A percentile compares a stretch with the other conserved stretches of the same genome.
These are phyloP conservation scores for Taphrina wiesneri DNA, from an alignment of 1,139 yeast genomes.

Conservation along the genomic window DNA sequence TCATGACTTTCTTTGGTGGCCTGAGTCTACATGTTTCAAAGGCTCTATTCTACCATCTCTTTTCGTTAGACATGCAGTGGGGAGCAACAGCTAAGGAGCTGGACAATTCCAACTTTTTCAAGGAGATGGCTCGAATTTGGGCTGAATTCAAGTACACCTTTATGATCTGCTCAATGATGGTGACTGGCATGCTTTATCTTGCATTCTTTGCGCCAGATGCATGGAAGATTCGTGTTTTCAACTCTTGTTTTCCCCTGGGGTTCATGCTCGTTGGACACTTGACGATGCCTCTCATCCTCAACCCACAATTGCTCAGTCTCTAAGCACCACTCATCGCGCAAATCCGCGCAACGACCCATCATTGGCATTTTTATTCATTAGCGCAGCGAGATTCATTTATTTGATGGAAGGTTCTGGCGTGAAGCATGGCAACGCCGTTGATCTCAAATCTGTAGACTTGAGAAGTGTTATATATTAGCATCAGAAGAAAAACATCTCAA, in stretches of 20 bases:
- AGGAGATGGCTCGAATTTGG: slow-evolving; percentile 37
- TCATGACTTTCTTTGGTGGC: slow-evolving; percentile 37
- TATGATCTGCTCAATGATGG: slow-evolving; percentile 1
- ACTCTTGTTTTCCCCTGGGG: slow-evolving; percentile 15
- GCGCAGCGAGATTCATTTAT: too few relatives aligned
- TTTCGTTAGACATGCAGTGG: slow-evolving; percentile 38
- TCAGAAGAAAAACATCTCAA: too few relatives aligned
- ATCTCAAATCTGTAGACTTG: too few relatives aligned
- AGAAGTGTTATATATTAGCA: too few relatives aligned
- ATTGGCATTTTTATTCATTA: too few relatives aligned
- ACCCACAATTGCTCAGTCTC: slow-evolving; percentile 23
- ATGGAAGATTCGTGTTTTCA: slow-evolving; percentile 16
- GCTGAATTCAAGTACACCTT: slow-evolving; percentile 13
- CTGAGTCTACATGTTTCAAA: slow-evolving; percentile 37
- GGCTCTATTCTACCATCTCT: slow-evolving; percentile 37
- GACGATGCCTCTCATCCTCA: slow-evolving; percentile 18
- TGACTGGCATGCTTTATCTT: slow-evolving; percentile 11
- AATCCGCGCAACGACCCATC: too few relatives aligned
- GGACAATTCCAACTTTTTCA: slow-evolving; percentile 38
- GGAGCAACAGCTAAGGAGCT: slow-evolving; percentile 39
- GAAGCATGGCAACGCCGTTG: too few relatives aligned
- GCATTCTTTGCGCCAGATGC: slow-evolving; percentile 18
- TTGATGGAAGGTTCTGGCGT: too few relatives aligned
- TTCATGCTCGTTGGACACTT: slow-evolving; percentile 14
- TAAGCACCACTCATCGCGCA: not conserved